Percentiles rank a stretch among this genome's conserved stretches.
Conservation (phyloP, 2,329 filamentous ascomycete genomes). For the Fusarium ambrosium region DNA sequence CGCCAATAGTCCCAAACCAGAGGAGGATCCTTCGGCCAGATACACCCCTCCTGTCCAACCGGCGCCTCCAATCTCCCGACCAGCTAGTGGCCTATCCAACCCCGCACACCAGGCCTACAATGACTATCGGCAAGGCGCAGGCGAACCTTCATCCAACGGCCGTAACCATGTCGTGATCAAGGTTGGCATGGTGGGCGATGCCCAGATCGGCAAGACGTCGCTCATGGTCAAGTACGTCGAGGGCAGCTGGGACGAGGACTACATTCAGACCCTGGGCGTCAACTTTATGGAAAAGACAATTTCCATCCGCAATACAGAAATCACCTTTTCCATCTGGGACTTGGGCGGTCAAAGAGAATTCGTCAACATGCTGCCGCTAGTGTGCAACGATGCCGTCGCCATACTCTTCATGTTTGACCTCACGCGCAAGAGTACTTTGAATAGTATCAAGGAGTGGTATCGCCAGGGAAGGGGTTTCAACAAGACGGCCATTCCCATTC, state of each 20-base stretch:
- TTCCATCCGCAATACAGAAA: constrained; percentile 98
- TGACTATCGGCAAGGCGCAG: constrained; percentile 60
- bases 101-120: constrained; percentile 55
- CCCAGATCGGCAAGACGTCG: constrained; percentile 98
- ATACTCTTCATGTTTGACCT: constrained; percentile 99
- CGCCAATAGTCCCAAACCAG: constrained; percentile 55
- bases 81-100: constrained; percentile 68
- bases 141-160: constrained; percentile 58
- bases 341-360: constrained; percentile 97
- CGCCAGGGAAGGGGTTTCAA: constrained; percentile 97
- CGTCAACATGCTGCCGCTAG: constrained; percentile 99
- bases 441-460: constrained; percentile 99
- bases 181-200: constrained; percentile 99
- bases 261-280: constrained; percentile 97
- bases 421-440: constrained; percentile 96
- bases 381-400: constrained; percentile 98
- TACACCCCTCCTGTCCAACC: constrained; percentile 64
- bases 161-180: constrained; percentile 93
- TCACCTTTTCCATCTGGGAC: constrained; percentile 99
- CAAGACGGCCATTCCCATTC: constrained; percentile 98
- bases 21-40: constrained; percentile 59
- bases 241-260: constrained; percentile 99
- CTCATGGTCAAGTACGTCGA: constrained; percentile 99
- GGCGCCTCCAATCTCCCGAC: constrained; percentile 64
- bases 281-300: constrained; percentile 99